phyloP scores from a whole-genome alignment of 768 basidiomycete genomes.

The Lentinus brumalis region DNA sequence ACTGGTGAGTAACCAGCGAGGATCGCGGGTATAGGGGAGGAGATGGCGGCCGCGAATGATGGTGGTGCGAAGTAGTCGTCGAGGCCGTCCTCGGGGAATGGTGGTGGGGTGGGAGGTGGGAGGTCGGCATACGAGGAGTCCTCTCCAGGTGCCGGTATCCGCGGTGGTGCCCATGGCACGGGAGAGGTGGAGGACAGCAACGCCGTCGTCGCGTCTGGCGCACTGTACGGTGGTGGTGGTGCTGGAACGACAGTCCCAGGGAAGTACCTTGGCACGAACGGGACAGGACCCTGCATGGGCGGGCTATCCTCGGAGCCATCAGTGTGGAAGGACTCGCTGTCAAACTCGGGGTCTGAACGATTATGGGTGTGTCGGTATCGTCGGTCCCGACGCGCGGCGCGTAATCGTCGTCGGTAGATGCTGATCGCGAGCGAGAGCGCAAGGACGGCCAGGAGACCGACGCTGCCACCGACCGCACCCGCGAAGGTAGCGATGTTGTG shows the following conservation, averaged over 20 bases:
- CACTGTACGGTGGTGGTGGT: slow-evolving; percentile 43
- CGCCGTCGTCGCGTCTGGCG: slow-evolving; percentile 26
- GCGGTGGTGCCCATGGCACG: slow-evolving; percentile 17
- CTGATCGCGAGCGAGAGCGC: slow-evolving; percentile 51
- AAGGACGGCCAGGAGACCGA: slow-evolving; percentile 51
- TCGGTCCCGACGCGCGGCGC: slow-evolving; percentile 42
- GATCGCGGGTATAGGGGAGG: slow-evolving; percentile 30
- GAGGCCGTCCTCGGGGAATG: slow-evolving; percentile 15
- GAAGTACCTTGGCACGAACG: slow-evolving; percentile 61
- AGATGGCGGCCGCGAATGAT: slow-evolving; percentile 28
- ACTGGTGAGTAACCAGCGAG: slow-evolving; percentile 24
- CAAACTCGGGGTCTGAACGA: slow-evolving; percentile 16
- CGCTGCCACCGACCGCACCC: slow-evolving; percentile 52
- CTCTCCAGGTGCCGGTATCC: slow-evolving; percentile 18
- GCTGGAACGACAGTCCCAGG: slow-evolving; percentile 47
- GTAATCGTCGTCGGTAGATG: slow-evolving; percentile 48
- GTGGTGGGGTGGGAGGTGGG: slow-evolving; percentile 24
- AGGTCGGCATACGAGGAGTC: slow-evolving; percentile 25
- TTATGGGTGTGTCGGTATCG: slow-evolving; percentile 33
- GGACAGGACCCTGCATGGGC: slow-evolving; percentile 45
- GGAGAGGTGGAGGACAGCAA: slow-evolving; percentile 21
- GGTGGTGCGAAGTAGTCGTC: slow-evolving; percentile 27
- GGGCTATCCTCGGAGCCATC: slow-evolving; percentile 32
- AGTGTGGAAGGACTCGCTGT: slow-evolving; percentile 31
- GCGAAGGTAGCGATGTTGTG: slow-evolving; percentile 49